Base-by-base conservation (phyloP, 2,329 filamentous ascomycete genomes). In the Sporothrix euskadiensis region DNA sequence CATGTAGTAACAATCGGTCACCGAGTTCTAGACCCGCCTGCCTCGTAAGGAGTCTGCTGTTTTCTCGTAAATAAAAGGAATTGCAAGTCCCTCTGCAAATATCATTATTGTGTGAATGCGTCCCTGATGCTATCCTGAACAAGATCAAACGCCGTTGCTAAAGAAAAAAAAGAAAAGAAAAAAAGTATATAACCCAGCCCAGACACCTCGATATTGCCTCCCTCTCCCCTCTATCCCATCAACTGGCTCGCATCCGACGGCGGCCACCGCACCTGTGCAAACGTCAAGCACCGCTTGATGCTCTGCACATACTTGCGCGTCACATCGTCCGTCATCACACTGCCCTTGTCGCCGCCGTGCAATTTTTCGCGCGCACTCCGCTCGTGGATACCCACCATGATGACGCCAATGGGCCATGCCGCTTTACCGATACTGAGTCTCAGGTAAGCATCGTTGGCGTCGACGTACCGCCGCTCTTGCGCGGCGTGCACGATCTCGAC, bases 341-440 rank as follows among this genome's bases (percentile, higher is more conserved):
- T 94, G 4, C 95, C 96, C 79, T 94, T 91, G 79, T 91, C 90
- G 74, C 91, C 91, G 81, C 96, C 90, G 80, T 98, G 94, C 74
- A 99, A 84, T 83, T 99, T 99, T 83, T 99, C 96, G 76, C 96
- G 89, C 26, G 96, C 95, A 77, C 92, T 96, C 80, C 96, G 90
- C 85, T 98, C 96, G 88, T 99, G 96, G 78, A 99, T 99, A 86
- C 96, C 96, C 79, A 99, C 96, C 96, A 98, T 99, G 81, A 96
- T 99, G 54, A 99, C 96, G 83, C 96, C 96, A 79, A 99, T 99
- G 32, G 96, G 96, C 96, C 96, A 99, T 19, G 96, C 96, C 77
- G 94, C 94, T 84, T 97, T 97, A 76, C 94, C 94, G 79, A 99
- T 99, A 81, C 93, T 97, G 72, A 99, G 85, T 71, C 93, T 88